Base-by-base conservation (phyloP, 1,284 basidiomycete genomes). In the Exobasidium rhododendri region DNA sequence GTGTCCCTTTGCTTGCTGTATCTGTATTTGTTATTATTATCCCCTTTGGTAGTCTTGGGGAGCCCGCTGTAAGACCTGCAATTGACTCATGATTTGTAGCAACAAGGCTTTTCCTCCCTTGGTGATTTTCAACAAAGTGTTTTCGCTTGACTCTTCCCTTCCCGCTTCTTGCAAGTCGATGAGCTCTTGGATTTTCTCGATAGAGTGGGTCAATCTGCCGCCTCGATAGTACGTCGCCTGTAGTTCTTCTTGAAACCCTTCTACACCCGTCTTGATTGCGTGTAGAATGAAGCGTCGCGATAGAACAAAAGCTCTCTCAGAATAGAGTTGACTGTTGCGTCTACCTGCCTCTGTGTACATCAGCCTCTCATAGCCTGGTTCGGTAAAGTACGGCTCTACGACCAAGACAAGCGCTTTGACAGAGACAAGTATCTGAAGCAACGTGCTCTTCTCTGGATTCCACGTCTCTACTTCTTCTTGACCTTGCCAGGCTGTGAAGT, bases 321-420 rank as follows among this genome's bases (percentile, higher is more conserved):
- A 91, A 81, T 93, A 93, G 7, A 92, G 78, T 51, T 13, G 62
- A 56, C 81, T 81, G 62, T 93, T 94, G 63, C 93, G 86, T 53
- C 84, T 88, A 22, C 90, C 92, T 77, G 94, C 93, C 65, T 89
- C 87, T 0, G 92, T 94, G 1, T 91, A 63, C 28, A 63, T 63
- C 20, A 65, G 26, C 62, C 66, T 66, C 46, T 77, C 68, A 55
- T 64, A 69, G 14, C 61, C 59, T 26, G 65, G 58, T 50, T 71
- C 51, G 64, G 63, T 74, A 53, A 51, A 64, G 58, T 80, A 96
- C 84, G 92, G 92, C 74, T 93, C 89, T 74, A 90, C 89, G 4
- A 94, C 92, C 5, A 97, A 84, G 7, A 97, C 93, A 13, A 96
- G 84, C 13, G 91, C 92, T 75, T 94, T 92, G 57, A 96, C 94